phyloP scores from a whole-genome alignment of 2,329 filamentous ascomycete genomes.

The Raffaelea deltoideospora region DNA sequence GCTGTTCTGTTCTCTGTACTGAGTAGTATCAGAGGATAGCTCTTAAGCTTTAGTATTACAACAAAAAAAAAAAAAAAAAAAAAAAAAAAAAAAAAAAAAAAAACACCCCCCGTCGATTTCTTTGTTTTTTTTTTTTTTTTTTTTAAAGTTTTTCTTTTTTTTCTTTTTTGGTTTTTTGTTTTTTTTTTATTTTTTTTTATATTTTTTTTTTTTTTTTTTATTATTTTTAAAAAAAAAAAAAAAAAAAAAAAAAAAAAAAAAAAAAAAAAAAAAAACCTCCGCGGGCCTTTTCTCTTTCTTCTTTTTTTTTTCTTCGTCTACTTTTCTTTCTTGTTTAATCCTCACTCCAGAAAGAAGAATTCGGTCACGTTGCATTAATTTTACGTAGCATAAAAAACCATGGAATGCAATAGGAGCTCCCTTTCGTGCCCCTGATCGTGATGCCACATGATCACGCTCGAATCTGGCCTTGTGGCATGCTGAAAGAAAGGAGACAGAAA shows the following conservation, averaged over 20 bases:
- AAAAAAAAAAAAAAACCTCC: background rate
- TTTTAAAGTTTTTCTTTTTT: background rate
- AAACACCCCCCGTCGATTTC: background rate
- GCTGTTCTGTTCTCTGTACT: no score
- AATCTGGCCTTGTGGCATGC: no score
- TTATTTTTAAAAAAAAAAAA: no score
- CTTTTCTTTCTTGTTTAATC: background rate
- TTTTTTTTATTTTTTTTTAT: background rate
- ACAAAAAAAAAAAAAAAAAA: background rate
- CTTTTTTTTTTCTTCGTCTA: background rate
- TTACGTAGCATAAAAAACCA: background rate
- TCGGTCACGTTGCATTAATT: no score
- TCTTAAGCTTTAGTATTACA: background rate
- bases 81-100: conserved; percentile 3
- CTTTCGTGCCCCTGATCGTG: no score
- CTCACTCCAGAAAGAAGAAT: no score
- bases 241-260: background rate
- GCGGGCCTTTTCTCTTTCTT: background rate
- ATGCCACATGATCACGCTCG: no score
- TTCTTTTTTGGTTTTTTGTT: background rate
- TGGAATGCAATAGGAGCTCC: no score
- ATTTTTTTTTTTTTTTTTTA: background rate
- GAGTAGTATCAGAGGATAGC: no score
- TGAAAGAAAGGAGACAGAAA: no score
- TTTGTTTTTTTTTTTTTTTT: background rate